Percentiles rank a stretch among this genome's conserved stretches.
Evolutionary conservation across 1,284 basidiomycete genomes (phyloP).

Genomic region (Trichosporon coremiiforme): DNA sequence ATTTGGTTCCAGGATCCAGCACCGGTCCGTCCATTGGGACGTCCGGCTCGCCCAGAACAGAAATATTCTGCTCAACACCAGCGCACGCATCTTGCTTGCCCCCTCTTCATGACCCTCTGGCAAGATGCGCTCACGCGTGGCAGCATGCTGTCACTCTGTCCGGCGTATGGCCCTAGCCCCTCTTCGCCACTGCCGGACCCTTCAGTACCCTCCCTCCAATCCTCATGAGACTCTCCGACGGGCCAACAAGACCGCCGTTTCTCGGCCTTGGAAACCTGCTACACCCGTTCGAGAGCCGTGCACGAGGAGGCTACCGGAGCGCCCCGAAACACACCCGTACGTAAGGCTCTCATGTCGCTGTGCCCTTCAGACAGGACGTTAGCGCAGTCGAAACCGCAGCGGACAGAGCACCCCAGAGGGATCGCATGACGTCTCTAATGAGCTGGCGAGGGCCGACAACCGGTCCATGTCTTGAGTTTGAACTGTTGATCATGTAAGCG

Average conservation of each 20-base stretch:
- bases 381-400: background rate
- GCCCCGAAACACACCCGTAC: background rate
- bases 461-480: background rate
- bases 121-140: background rate
- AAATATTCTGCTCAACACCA: background rate
- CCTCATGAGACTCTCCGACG: conserved; percentile 10
- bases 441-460: background rate
- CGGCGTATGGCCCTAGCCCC: background rate
- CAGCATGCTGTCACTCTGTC: background rate
- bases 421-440: background rate
- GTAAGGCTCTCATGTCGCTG: background rate
- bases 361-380: background rate
- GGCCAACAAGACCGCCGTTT: background rate
- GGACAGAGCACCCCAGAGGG: conserved; percentile 1
- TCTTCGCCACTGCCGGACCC: conserved; percentile 17
- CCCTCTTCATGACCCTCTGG: background rate
- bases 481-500: background rate
- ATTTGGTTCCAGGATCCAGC: conserved; percentile 15
- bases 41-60: background rate
- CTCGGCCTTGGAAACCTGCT: background rate
- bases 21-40: conserved; percentile 3
- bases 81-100: background rate
- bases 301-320: background rate
- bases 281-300: background rate
- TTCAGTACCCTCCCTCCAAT: background rate